Base-by-base conservation (phyloP, 306 rosid species). In the Hippophae gyantsensis region DNA sequence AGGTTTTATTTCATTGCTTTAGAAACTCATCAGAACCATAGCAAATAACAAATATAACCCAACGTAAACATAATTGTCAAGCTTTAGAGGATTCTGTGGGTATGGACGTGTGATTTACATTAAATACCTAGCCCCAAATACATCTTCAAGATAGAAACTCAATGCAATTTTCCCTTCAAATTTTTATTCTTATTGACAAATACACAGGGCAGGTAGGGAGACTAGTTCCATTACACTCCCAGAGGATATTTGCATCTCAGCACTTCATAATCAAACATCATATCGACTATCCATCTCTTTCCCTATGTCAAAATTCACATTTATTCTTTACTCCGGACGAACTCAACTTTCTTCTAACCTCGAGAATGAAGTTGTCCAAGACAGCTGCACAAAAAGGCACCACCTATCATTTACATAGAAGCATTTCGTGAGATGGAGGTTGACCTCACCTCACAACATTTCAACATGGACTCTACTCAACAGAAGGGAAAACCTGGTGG, bases 191-290 rank as follows among this genome's bases (percentile, higher is more conserved):
- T 32, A 32, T 32, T 32, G 38, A 32, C 38, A 32, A 32, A 32
- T 32, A 32, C 5, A 32, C 5, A 32, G 23, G 3, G 38, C 38
- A 32, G 38, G 38, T 2, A 32, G 3, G 38, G 38, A 32, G 5
- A 2, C 38, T 1, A 32, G 38, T 32, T 32, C 38, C 38, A 32
- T 2, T 32, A 32, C 38, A 32, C 38, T 32, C 3, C 38, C 12
- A 27, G 25, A 32, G 43, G 44, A 52, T 57, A 65, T 60, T 49
- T 42, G 56, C 70, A 53, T 58, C 62, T 62, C 23, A 54, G 45
- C 11, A 11, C 58, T 13, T 4, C 58, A 18, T 25, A n/a, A 23
- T 11, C 48, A 54, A 47, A 41, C 44, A 18, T 45, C 45, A 14
- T 42, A 25, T 42, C 11, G 42, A 38, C 57, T 50, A 9, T 48